Evolutionary conservation across 106 monocot species (phyloP), one percentile per base, ranked within the genome.

Genomic region (Triglochin maritima): DNA sequence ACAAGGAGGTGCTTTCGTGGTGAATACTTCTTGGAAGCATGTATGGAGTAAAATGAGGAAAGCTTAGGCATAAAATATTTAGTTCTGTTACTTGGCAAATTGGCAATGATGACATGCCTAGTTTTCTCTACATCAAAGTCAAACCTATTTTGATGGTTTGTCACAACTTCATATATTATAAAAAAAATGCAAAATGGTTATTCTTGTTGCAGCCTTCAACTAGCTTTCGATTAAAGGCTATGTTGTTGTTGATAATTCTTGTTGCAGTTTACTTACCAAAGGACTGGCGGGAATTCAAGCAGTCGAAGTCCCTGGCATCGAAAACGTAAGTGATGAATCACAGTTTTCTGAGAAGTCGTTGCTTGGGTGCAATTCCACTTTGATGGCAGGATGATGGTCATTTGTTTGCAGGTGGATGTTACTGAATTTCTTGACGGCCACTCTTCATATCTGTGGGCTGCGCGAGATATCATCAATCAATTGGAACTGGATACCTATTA

Each of bases 261-360:
- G 29, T 29, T 83, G 76, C 70, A 91, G 90, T 76, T 65, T 91
- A 29, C 78, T 91, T 6, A 74, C 86, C 8, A 84, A 84, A 72
- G 87, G 90, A 41, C 70, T 91, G 67, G 90, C 90, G 50, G 90
- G 90, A 60, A 91, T 91, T 65, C 90, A 91, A 69, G 67, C 84
- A 17, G 70, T 91, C 9, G 65, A 87, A 17, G 16, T 80, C 47
- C 80, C 90, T 65, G 90, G 93, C 59, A 65, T 93, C 60, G 86
- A 93, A 80, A 93, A 93, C 67, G 93, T 89, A 74, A 57, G 70
- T 73, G 51, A 29, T 10, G 15, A 11, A 6, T 46, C 12, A 48
- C 5, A 49, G 5, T 8, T 49, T 48, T 14, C 6, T 17, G 14
- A 4, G n/a, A 3, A 64, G 49, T 5, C 7, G 13, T 17, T 66